Conservation (phyloP, 352 stramenopile species). For the Phytopythium kandeliae region DNA sequence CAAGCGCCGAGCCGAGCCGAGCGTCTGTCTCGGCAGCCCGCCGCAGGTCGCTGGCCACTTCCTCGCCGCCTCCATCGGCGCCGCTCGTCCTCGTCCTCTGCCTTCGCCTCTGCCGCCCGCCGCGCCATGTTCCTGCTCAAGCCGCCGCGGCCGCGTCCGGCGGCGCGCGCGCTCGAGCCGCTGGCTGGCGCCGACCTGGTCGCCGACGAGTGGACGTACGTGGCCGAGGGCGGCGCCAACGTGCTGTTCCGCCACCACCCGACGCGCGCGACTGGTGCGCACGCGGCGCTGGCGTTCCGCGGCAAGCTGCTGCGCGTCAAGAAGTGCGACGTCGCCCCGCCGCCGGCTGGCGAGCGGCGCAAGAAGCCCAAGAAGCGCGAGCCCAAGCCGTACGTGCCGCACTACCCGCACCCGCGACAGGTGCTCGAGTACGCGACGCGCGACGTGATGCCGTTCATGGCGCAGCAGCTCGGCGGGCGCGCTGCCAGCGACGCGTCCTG, state of each 20-base stretch:
- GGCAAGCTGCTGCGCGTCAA: conserved; percentile 81
- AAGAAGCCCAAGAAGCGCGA: conserved; percentile 13
- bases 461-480: conserved; percentile 27
- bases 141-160: conserved; percentile 18
- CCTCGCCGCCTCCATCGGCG: background rate
- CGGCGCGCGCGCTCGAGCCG: background rate
- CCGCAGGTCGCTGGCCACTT: no score
- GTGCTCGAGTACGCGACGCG: conserved; percentile 72
- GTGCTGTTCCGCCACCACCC: conserved; percentile 77
- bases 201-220: conserved; percentile 80
- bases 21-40: no score
- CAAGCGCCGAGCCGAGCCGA: no score
- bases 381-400: conserved; percentile 27
- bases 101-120: no score
- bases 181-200: conserved; percentile 14
- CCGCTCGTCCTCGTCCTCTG: no score
- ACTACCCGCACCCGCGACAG: conserved; percentile 62
- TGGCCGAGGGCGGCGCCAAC: conserved; percentile 82
- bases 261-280: conserved; percentile 8
- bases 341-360: conserved; percentile 21
- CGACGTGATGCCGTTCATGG: conserved; percentile 65
- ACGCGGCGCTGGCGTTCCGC: conserved; percentile 32
- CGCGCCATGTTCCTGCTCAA: conserved; percentile 46
- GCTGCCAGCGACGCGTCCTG: background rate
- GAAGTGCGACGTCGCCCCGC: conserved; percentile 55